Evolutionary conservation across 148 eudicot species (phyloP).

Genomic region (Camellia japonica): DNA sequence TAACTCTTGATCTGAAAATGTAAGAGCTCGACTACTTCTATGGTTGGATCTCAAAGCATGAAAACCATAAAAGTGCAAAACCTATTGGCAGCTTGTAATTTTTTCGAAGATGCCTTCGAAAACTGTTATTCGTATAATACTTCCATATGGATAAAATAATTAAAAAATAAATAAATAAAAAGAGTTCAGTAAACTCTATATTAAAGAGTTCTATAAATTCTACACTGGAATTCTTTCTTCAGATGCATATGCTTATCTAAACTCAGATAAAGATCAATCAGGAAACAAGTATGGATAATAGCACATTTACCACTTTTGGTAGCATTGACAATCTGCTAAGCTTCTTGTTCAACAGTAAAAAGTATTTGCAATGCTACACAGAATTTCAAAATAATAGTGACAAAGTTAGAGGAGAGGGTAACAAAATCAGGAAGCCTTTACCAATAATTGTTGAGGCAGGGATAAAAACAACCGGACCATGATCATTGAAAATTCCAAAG

Average conservation of each 20-base stretch:
- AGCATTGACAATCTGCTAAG: constrained; percentile 18
- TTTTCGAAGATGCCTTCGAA: not conserved
- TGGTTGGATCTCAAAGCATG: not conserved
- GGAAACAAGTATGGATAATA: not conserved
- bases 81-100: not conserved
- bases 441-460: not conserved
- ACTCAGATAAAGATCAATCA: not conserved
- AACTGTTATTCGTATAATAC: not conserved
- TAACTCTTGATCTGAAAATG: not conserved
- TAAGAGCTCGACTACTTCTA: not conserved
- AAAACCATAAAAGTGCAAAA: not conserved
- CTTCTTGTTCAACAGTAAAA: constrained; percentile 24
- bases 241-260: not conserved
- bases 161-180: not conserved
- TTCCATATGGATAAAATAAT: not conserved
- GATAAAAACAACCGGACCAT: not conserved
- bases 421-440: not conserved
- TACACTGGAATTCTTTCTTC: not conserved
- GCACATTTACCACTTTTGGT: constrained; percentile 18
- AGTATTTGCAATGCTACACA: constrained; percentile 12
- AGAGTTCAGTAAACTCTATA: not conserved
- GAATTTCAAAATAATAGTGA: not conserved
- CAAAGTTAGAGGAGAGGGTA: not conserved
- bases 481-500: not conserved
- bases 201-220: not conserved